Conservation (phyloP, 2,329 filamentous ascomycete genomes). For the Penicillium sp. region DNA sequence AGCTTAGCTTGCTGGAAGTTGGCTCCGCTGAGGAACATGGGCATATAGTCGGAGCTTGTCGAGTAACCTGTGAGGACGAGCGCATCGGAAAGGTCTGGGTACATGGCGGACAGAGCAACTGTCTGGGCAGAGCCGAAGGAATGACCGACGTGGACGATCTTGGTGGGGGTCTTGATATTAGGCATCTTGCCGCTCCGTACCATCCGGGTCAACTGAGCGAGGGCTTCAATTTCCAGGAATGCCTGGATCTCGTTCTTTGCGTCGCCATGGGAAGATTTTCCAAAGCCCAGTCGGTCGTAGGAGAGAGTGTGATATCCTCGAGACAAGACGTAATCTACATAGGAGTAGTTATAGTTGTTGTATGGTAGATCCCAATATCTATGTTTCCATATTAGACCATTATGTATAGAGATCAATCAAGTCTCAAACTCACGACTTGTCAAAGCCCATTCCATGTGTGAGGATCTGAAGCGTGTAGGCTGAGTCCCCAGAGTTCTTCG, state of each 20-base stretch:
- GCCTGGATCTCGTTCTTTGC: constrained; percentile 42
- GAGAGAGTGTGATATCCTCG: constrained; percentile 42
- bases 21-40: constrained; percentile 19
- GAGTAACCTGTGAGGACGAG: constrained; percentile 42
- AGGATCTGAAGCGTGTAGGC: constrained; percentile 35
- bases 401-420: not conserved
- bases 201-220: constrained; percentile 38
- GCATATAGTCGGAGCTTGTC: constrained; percentile 21
- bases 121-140: constrained; percentile 38
- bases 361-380: constrained; percentile 39
- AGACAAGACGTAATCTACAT: constrained; percentile 35
- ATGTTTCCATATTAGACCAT: not conserved
- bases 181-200: constrained; percentile 36
- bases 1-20: constrained; percentile 19
- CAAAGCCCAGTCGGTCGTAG: constrained; percentile 42
- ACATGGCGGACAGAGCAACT: constrained; percentile 30
- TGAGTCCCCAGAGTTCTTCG: not conserved
- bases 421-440: constrained; percentile 22
- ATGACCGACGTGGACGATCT: constrained; percentile 40
- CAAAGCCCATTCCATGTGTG: constrained; percentile 40
- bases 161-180: constrained; percentile 30
- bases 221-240: constrained; percentile 40
- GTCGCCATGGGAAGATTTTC: constrained; percentile 38
- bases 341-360: constrained; percentile 35
- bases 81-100: constrained; percentile 38